These are phyloP conservation scores for Glycine tomentella DNA, from an alignment of 306 rosid genomes.

Conservation along the genomic window DNA sequence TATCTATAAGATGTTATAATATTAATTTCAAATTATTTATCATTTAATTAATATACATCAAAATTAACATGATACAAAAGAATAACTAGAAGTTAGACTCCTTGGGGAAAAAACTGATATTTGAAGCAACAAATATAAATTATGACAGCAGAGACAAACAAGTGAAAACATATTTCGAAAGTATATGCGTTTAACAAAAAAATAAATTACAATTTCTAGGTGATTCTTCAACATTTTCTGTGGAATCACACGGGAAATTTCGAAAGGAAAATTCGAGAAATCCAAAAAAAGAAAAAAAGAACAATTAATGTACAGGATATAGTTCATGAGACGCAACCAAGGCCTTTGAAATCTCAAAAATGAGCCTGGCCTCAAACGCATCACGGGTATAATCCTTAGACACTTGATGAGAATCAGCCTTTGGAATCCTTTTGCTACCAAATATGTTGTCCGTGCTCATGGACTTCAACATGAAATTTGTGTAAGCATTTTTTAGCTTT, in stretches of 20 bases:
- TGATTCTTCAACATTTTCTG: neutral
- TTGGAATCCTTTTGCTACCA: slow-evolving; percentile 51
- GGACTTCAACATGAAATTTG: slow-evolving; percentile 54
- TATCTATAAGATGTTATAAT: neutral
- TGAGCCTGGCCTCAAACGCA: slow-evolving; percentile 60
- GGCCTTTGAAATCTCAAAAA: slow-evolving; percentile 67
- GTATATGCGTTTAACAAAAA: neutral
- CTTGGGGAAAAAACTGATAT: neutral
- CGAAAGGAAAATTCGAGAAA: neutral
- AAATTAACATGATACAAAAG: neutral
- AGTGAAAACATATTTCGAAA: neutral
- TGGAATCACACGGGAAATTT: neutral
- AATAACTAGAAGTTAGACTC: too few relatives aligned
- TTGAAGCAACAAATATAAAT: neutral
- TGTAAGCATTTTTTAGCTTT: slow-evolving; percentile 57
- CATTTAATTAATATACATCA: neutral
- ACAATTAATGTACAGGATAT: slow-evolving; percentile 17
- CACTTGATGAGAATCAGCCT: slow-evolving; percentile 8
- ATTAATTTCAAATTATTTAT: neutral
- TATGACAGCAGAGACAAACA: neutral
- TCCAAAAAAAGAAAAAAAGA: too few relatives aligned
- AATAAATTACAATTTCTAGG: neutral
- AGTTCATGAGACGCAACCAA: slow-evolving; percentile 57
- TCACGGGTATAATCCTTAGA: slow-evolving; percentile 30
- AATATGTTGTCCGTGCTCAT: slow-evolving; percentile 45